phyloP scores from a whole-genome alignment of 2,329 filamentous ascomycete species.

The Setomelanomma holmii region DNA sequence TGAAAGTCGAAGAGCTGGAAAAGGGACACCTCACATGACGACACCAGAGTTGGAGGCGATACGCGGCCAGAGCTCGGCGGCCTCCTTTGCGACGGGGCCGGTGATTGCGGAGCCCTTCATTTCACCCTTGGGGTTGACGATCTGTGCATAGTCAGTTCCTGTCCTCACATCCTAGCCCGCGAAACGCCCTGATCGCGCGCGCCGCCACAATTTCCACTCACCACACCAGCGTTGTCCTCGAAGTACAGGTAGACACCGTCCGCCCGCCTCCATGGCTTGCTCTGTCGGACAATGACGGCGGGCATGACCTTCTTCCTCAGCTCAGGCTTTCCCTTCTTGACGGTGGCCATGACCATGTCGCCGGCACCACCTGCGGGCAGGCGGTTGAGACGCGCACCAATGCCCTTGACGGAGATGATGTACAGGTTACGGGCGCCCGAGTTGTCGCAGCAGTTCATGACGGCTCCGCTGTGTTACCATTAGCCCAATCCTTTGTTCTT shows the following conservation, averaged over 20 bases:
- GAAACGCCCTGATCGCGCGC: background rate
- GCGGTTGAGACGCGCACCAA: conserved; percentile 96
- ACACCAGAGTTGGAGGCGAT: conserved; percentile 99
- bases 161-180: background rate
- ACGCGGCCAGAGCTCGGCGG: conserved; percentile 99
- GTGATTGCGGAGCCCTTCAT: conserved; percentile 99
- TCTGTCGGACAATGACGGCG: conserved; percentile 97
- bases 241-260: conserved; percentile 99
- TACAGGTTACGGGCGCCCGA: conserved; percentile 98
- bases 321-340: conserved; percentile 99
- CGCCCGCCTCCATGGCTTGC: conserved; percentile 98
- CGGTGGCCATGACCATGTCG: conserved; percentile 99
- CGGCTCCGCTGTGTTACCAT: conserved; percentile 76
- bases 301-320: conserved; percentile 99
- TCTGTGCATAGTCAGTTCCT: conserved; percentile 61
- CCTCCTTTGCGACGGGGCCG: conserved; percentile 98
- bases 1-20: conserved; percentile 50
- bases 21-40: conserved; percentile 82
- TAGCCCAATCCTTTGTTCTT: conserved; percentile 31
- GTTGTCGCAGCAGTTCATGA: conserved; percentile 99
- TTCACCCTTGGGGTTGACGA: conserved; percentile 99
- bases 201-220: conserved; percentile 59
- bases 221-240: conserved; percentile 99
- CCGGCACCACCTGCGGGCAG: conserved; percentile 96
- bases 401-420: conserved; percentile 99